A percentile compares a stretch with the other conserved stretches of the same genome.
Conservation (phyloP, 202 grass and related monocot species). For the Brachypodium distachyon region DNA sequence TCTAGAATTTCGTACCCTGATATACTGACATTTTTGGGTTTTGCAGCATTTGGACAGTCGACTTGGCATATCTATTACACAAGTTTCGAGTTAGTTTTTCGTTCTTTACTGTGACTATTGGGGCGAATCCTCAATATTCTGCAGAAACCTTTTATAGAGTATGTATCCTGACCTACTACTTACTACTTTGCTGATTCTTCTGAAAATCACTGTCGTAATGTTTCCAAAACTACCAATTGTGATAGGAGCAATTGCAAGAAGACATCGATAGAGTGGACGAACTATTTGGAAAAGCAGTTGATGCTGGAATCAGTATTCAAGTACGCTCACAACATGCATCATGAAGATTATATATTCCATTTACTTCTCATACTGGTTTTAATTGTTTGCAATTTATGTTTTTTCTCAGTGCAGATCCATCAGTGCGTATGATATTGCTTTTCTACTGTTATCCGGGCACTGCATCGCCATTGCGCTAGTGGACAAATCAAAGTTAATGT, state of each 20-base stretch:
- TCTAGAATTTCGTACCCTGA: neutral
- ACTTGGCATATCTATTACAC: conserved; percentile 79
- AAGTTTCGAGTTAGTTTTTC: conserved; percentile 84
- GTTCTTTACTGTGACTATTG: conserved; percentile 84
- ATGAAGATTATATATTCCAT: neutral
- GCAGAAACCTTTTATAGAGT: conserved; percentile 87
- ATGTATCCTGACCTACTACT: conserved; percentile 2
- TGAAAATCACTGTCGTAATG: conserved; percentile 1
- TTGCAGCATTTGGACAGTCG: conserved; percentile 93
- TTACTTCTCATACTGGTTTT: conserved; percentile 6
- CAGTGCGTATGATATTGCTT: conserved; percentile 67
- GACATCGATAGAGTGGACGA: conserved; percentile 67
- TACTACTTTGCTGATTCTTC: neutral
- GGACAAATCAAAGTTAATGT: conserved; percentile 95
- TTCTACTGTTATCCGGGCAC: conserved; percentile 69
- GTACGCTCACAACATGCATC: conserved; percentile 32
- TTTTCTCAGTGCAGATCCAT: conserved; percentile 89
- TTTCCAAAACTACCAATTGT: conserved; percentile 10
- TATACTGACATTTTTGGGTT: neutral
- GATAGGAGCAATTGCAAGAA: conserved; percentile 94
- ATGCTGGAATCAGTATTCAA: conserved; percentile 90
- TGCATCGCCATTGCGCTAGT: conserved; percentile 87
- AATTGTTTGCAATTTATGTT: conserved; percentile 35
- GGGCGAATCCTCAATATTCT: conserved; percentile 87
- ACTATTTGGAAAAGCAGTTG: conserved; percentile 74